Evolutionary conservation across 2,329 filamentous ascomycete species (phyloP).

Genomic region (Pseudohalonectria lignicola): DNA sequence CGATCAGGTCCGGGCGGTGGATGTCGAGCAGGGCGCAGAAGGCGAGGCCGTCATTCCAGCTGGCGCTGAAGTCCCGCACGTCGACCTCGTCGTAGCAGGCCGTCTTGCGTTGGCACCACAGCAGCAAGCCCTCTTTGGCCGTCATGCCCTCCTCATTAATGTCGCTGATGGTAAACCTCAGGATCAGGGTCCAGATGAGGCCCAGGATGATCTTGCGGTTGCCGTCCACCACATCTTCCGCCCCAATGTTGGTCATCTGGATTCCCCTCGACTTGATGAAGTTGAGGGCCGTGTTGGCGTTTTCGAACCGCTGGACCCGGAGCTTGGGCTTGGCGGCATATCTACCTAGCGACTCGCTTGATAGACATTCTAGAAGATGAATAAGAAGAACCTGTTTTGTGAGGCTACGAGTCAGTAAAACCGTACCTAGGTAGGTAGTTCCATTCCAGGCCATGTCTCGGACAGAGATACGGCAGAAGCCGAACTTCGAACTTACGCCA

Average conservation of each 20-base stretch:
- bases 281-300: constrained; percentile 90
- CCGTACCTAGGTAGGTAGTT: too few species aligned
- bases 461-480: too few species aligned
- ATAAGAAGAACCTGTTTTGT: constrained; percentile 88
- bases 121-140: constrained; percentile 84
- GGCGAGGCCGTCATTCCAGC: constrained; percentile 95
- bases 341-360: constrained; percentile 85
- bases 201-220: constrained; percentile 97
- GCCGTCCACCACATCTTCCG: constrained; percentile 95
- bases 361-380: constrained; percentile 92
- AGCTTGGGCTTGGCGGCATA: constrained; percentile 96
- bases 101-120: constrained; percentile 98
- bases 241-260: constrained; percentile 96
- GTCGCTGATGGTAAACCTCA: constrained; percentile 95
- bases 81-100: constrained; percentile 97
- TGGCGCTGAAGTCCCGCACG: constrained; percentile 85
- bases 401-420: too few species aligned
- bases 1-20: constrained; percentile 91
- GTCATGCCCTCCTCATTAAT: constrained; percentile 98
- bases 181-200: constrained; percentile 95
- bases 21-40: constrained; percentile 97
- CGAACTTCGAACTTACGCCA: constrained; percentile 54
- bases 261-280: constrained; percentile 79
- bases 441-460: too few species aligned
- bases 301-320: constrained; percentile 94